Base-by-base conservation (phyloP, 208 protist species). In the Leishmania braziliensis region DNA sequence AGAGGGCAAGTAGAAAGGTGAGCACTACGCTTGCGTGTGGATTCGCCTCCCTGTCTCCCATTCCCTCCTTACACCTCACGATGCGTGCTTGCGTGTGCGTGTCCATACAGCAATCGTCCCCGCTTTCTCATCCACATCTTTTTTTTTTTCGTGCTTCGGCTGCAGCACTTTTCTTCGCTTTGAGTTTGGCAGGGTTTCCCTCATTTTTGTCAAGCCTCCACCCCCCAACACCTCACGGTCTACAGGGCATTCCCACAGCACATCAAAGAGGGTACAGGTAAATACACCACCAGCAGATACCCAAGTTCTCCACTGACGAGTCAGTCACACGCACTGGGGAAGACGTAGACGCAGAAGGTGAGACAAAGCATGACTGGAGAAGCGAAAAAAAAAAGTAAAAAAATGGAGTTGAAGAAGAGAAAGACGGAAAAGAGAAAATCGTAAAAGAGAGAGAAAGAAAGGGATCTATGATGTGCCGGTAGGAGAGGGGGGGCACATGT, bases 391-490 rank as follows among this genome's bases (percentile, higher is more conserved):
- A 50, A 76, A 33, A n/a, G n/a, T n/a, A 56, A 36, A 0, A 62
- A 80, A 20, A 78, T 48, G 74, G 39, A 1, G 65, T 8, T 65
- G 36, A 39, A 75, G 26, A 50, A 62, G 14, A 76, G 69, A 78
- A 54, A 70, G 43, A 53, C 29, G 56, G 77, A 78, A 77, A 63
- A 81, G 73, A 60, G 46, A 26, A 58, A 58, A 58, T 9, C 54
- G 18, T 23, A 26, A 58, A 26, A 58, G 5, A 46, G 43, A 46
- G 8, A 63, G 36, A 66, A 66, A 66, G 3, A 66, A 66, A 66
- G n/a, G 63, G 72, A 82, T 85, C 72, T 82, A 82, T 82, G 74
- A 71, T 76, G 71, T 46, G 53, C 5, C 48, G 69, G 36, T 58
- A 46, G 43, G 43, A 46, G 43, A 46, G 43, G 36, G 36, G 36